These are phyloP conservation scores for Stephania japonica DNA, from an alignment of 164 flowering plant species.

Conservation along the genomic window DNA sequence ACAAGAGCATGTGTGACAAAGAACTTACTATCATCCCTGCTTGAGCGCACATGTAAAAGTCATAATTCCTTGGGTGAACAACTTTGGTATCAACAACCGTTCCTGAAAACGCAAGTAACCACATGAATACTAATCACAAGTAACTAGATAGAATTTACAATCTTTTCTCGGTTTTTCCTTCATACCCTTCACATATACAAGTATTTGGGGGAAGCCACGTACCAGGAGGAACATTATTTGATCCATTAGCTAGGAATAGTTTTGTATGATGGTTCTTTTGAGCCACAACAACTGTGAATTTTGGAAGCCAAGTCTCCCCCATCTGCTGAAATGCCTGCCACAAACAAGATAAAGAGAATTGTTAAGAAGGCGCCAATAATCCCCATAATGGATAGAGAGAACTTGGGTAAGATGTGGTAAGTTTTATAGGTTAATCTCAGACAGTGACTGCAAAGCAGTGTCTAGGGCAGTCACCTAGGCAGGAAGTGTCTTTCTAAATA, in stretches of 20 bases:
- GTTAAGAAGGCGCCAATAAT: background rate
- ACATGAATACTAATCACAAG: slow-evolving; percentile 2
- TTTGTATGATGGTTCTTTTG: slow-evolving; percentile 84
- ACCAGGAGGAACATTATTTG: slow-evolving; percentile 84
- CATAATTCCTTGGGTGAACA: slow-evolving; percentile 77
- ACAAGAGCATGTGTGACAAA: background rate
- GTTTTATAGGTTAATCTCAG: background rate
- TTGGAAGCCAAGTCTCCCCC: slow-evolving; percentile 58
- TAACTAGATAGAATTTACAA: slow-evolving; percentile 2
- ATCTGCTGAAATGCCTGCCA: slow-evolving; percentile 54
- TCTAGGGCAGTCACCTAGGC: too few species aligned
- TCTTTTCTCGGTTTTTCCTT: background rate
- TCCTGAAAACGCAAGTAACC: slow-evolving; percentile 34
- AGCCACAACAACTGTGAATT: slow-evolving; percentile 72
- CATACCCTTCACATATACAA: background rate
- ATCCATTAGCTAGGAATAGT: slow-evolving; percentile 50
- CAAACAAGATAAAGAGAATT: slow-evolving; percentile 6
- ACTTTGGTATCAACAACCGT: slow-evolving; percentile 75
- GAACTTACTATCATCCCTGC: slow-evolving; percentile 70
- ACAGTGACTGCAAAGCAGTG: too few species aligned
- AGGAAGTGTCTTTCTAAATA: too few species aligned
- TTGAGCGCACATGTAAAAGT: slow-evolving; percentile 87
- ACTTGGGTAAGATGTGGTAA: background rate
- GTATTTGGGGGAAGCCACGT: slow-evolving; percentile 8
- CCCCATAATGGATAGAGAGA: too few species aligned